Evolutionary conservation across 2,329 filamentous ascomycete species (phyloP).

Genomic region (Capronia epimyces): DNA sequence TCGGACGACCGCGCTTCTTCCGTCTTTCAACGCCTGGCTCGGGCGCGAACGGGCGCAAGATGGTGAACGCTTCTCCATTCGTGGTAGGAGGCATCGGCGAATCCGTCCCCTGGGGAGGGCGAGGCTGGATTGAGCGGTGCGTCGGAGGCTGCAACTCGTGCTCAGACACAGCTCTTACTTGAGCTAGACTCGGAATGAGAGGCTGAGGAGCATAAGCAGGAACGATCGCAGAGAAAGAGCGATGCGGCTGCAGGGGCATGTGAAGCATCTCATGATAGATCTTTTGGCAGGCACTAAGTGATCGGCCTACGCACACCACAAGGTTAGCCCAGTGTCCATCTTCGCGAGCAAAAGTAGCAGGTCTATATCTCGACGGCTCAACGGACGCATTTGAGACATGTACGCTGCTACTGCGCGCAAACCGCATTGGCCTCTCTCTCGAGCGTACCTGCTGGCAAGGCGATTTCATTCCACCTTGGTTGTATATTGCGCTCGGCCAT

Average conservation of each 20-base stretch:
- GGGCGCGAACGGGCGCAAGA: conserved; percentile 17
- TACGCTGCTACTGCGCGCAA: conserved; percentile 5
- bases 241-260: conserved; percentile 1
- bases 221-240: conserved; percentile 13
- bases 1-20: conserved; percentile 28
- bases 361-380: neutral
- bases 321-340: conserved; percentile 8
- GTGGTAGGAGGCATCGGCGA: conserved; percentile 25
- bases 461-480: conserved; percentile 27
- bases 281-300: conserved; percentile 23
- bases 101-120: conserved; percentile 24
- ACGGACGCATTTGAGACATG: neutral
- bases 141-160: conserved; percentile 14
- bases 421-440: too few relatives aligned
- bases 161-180: conserved; percentile 15
- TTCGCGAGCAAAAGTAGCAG: neutral
- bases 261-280: conserved; percentile 18
- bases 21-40: conserved; percentile 17
- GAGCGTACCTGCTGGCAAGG: conserved; percentile 27
- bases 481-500: conserved; percentile 20
- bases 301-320: conserved; percentile 20
- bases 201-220: conserved; percentile 8
- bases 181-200: conserved; percentile 8
- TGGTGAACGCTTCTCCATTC: conserved; percentile 23
- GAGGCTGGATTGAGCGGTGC: conserved; percentile 25